Evolutionary conservation across 2,329 filamentous ascomycete genomes (phyloP), one percentile per base, ranked within the genome.

Genomic region (Pyrenochaeta sp.): DNA sequence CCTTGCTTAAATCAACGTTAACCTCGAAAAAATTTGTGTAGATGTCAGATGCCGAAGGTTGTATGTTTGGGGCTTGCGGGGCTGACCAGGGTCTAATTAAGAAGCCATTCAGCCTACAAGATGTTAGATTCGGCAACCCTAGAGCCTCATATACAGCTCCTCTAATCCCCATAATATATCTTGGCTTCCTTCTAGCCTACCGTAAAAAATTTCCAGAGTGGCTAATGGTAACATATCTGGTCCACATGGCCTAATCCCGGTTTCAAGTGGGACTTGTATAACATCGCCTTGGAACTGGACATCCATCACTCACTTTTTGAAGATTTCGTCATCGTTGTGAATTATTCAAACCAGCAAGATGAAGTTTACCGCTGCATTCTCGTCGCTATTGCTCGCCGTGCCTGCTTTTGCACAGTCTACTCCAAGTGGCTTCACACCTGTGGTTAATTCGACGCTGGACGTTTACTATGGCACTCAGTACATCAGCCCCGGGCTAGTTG

Each of bases 401-500:
- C 51, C 55, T 14, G 45, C 61, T 17, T 41, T 61, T 18, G 59
- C 64, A 35, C 64, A 68, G 45, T 45, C 45, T 4, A 72, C 67
- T 7, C 69, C 69, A 15, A 15, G 55, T 35, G 66, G 66, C 2
- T 72, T 72, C 43, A 29, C 51, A 7, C 69, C 67, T 4, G 49
- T 50, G 2, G 60, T 62, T 7, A 67, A 67, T 42, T 48, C 43
- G 20, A 67, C 61, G 4, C 46, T 72, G 4, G 69, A 71, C 53
- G 67, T 71, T 7, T 70, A 68, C 45, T 72, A 71, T 57, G 68
- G 68, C 30, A 61, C 63, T 0, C 66, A 64, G 27, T 67, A 60
- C 48, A 68, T 72, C 49, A 65, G 62, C 17, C 67, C 68, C 11
- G 68, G 69, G 6, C 45, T 69, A 17, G 15, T 67, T 49, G 56